Conservation (phyloP, 441 rosid genomes). For the Macaranga tanarius region DNA sequence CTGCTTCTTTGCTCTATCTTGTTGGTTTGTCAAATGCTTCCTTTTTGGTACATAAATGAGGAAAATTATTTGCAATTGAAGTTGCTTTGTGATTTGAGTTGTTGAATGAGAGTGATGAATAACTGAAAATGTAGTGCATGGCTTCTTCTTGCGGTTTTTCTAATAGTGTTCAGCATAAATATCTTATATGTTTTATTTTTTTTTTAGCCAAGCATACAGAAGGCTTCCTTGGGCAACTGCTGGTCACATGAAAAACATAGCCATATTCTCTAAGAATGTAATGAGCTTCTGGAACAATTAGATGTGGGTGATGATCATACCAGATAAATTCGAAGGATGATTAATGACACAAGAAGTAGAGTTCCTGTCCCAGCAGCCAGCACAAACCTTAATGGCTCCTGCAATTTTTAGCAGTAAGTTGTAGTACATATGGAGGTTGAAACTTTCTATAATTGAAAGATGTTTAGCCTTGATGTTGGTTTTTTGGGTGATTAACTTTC, state of each 20-base stretch:
- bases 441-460: background rate
- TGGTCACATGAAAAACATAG: background rate
- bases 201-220: background rate
- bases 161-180: too few relatives aligned
- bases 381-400: constrained; percentile 85
- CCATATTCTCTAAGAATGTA: background rate
- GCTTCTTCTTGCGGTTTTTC: background rate
- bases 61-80: background rate
- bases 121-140: background rate
- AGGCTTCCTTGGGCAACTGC: background rate
- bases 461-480: too few relatives aligned
- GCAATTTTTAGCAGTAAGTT: constrained; percentile 28
- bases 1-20: background rate
- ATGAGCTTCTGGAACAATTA: background rate
- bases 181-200: background rate
- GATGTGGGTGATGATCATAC: constrained; percentile 35
- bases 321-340: constrained; percentile 82
- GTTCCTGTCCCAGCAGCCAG: constrained; percentile 96
- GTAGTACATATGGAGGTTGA: background rate
- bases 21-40: background rate
- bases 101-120: background rate
- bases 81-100: background rate
- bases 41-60: background rate
- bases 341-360: constrained; percentile 72
- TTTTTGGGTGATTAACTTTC: background rate